Evolutionary conservation across 2,329 filamentous ascomycete species (phyloP).

Genomic region (Botrytis galanthina): DNA sequence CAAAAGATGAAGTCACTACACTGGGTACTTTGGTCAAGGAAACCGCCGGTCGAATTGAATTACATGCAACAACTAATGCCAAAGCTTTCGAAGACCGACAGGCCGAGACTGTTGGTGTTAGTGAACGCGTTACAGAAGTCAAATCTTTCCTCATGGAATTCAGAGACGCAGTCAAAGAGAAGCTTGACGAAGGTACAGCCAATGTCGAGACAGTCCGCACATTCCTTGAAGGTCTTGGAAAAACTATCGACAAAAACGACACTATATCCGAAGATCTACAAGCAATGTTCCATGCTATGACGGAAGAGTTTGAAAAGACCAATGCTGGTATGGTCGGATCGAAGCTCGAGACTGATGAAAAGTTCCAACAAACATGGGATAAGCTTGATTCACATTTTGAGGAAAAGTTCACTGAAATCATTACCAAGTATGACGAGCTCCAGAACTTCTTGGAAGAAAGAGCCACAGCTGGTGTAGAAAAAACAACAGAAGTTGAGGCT

Average conservation of each 20-base stretch:
- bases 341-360: conserved; percentile 82
- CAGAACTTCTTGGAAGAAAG: conserved; percentile 72
- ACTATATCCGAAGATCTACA: conserved; percentile 62
- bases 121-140: conserved; percentile 75
- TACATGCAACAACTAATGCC: conserved; percentile 69
- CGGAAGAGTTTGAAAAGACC: conserved; percentile 82
- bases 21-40: conserved; percentile 71
- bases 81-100: conserved; percentile 83
- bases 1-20: conserved; percentile 71
- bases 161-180: conserved; percentile 71
- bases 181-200: conserved; percentile 71
- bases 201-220: conserved; percentile 73
- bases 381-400: conserved; percentile 56
- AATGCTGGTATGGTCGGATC: conserved; percentile 74
- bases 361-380: conserved; percentile 60
- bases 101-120: conserved; percentile 74
- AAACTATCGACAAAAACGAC: conserved; percentile 58
- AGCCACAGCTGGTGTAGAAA: conserved; percentile 69
- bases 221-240: conserved; percentile 63
- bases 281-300: conserved; percentile 72
- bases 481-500: conserved; percentile 69
- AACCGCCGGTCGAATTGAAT: conserved; percentile 65
- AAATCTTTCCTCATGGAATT: conserved; percentile 76
- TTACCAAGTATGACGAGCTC: conserved; percentile 85
- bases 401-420: conserved; percentile 70